Percentiles rank a stretch among this genome's conserved stretches.
These are phyloP conservation scores for Oryza meyeriana DNA, from an alignment of 176 grass and related monocot genomes.

Conservation along the genomic window DNA sequence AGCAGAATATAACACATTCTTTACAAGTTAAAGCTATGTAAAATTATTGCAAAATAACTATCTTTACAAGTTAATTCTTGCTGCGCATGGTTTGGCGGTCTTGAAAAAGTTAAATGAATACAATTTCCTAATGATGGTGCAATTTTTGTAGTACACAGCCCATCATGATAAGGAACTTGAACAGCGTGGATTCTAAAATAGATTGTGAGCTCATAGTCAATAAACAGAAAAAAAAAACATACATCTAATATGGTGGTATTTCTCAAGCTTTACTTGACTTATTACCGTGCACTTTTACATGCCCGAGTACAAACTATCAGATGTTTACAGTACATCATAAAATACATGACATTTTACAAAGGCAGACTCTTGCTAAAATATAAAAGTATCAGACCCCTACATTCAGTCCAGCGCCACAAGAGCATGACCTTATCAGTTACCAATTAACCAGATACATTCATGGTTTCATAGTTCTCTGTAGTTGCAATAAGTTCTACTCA, in stretches of 20 bases:
- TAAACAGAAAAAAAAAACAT: slow-evolving; percentile 2
- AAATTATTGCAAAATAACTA: not conserved
- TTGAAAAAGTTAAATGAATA: not conserved
- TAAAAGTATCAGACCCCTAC: not conserved
- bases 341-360: not conserved
- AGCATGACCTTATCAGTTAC: not conserved
- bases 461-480: slow-evolving; percentile 12
- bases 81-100: not conserved
- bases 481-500: not conserved
- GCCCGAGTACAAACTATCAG: not conserved
- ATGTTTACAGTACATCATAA: slow-evolving; percentile 15
- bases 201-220: not conserved
- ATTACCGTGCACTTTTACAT: not conserved
- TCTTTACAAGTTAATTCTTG: not conserved
- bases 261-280: slow-evolving; percentile 2
- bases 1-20: slow-evolving; percentile 1
- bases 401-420: not conserved
- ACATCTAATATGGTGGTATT: not conserved
- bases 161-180: not conserved
- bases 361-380: not conserved
- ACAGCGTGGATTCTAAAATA: not conserved
- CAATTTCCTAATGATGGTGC: not conserved
- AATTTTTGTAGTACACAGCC: slow-evolving; percentile 6
- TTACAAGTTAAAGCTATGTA: not conserved
- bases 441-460: slow-evolving; percentile 14